Evolutionary conservation across 2,329 filamentous ascomycete genomes (phyloP), one percentile per base, ranked within the genome.

Genomic region (Triangularia setosa): DNA sequence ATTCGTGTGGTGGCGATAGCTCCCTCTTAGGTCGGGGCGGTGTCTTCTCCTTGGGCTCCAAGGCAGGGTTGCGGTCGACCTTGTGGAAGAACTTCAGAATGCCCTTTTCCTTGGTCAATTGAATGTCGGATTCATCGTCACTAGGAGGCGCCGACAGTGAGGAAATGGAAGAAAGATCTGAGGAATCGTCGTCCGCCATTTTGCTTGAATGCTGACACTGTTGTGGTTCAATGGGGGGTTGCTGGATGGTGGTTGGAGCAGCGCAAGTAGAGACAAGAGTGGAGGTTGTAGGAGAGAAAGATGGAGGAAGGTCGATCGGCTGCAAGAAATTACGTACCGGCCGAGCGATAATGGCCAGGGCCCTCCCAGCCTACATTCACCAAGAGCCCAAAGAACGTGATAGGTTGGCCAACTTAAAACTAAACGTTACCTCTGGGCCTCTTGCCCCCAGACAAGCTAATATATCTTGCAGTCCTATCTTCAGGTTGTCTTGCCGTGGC

Each of bases 1-100:
- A 91, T 82, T 97, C 92, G 77, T 97, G 94, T 8, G 92, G 89
- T 70, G 94, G 94, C 69, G 93, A 97, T 21, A 92, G 89, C 64
- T 90, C 88, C 75, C 94, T 85, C 82, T 95, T 96, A 73, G 86
- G 87, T 72, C 87, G 83, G 64, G 87, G 87, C 68, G 89, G 87
- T 70, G 87, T 86, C 61, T 82, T 79, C 72, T 87, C 83, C 77
- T 83, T 84, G 72, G 83, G 78, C 66, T 83, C 73, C 67, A 77
- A 69, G 54, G 73, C 72, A 30, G 75, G 73, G 69, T 77, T 77
- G 70, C 82, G 79, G 72, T 81, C 80, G 63, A 82, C 73, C 74
- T 86, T 87, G 69, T 85, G 80, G 78, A 89, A 89, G 83, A 88
- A 90, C 78, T 88, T 88, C 64, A 88, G 78, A 69, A 90, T 89